phyloP scores from a whole-genome alignment of 176 grass and related monocot genomes.

The Poa annua region DNA sequence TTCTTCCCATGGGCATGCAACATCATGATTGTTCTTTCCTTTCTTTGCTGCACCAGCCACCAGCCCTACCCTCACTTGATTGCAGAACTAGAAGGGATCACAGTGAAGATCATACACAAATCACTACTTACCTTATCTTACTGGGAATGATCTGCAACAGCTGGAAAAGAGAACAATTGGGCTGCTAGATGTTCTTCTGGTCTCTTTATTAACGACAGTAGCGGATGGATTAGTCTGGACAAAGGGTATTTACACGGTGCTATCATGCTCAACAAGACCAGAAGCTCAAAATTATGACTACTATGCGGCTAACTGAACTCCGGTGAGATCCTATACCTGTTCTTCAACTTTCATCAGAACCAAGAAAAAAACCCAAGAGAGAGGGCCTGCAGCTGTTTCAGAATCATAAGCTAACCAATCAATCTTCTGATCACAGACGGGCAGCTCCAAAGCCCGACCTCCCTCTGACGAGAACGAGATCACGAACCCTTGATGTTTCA shows the following conservation, averaged over 20 bases:
- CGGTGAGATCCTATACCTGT: constrained; percentile 39
- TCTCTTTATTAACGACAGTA: constrained; percentile 41
- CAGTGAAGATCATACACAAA: not conserved
- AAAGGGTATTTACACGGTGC: constrained; percentile 49
- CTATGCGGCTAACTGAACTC: not conserved
- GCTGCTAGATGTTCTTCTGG: constrained; percentile 4
- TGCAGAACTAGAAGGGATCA: not conserved
- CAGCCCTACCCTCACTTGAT: not conserved
- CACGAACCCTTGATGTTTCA: constrained; percentile 37
- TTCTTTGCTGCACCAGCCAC: not conserved
- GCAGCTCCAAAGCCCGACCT: no score
- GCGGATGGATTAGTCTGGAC: not conserved
- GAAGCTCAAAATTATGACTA: constrained; percentile 26
- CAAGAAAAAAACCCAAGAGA: not conserved
- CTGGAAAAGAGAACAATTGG: not conserved
- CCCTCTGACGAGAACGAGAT: no score
- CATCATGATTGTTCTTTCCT: constrained; percentile 25
- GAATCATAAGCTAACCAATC: constrained; percentile 28
- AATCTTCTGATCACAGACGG: not conserved
- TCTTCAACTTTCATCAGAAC: constrained; percentile 5
- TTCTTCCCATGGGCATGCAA: not conserved
- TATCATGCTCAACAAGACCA: not conserved
- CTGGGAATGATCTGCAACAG: not conserved
- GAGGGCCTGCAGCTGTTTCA: not conserved
- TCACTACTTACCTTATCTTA: not conserved